Conservation (phyloP, 2,329 filamentous ascomycete species). For the Xylariales sp. region DNA sequence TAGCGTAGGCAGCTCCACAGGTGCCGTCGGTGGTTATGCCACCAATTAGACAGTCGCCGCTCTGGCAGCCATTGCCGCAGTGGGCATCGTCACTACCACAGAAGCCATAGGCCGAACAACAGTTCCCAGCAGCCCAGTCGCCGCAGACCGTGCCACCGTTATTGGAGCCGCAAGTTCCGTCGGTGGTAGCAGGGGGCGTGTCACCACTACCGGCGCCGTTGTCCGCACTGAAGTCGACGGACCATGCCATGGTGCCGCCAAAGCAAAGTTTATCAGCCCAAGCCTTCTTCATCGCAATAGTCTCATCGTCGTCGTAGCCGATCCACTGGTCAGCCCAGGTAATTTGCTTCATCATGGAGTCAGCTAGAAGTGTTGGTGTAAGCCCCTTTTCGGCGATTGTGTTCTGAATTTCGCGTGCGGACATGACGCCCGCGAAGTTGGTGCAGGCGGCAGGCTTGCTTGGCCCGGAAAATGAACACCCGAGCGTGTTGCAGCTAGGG, state of each 20-base stretch:
- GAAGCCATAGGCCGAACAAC: constrained; percentile 1
- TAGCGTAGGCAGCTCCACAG: constrained; percentile 1
- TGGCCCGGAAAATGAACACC: not conserved
- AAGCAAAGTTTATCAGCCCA: constrained; percentile 18
- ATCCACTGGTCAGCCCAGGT: constrained; percentile 33
- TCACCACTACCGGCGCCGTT: not conserved
- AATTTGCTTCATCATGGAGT: constrained; percentile 20
- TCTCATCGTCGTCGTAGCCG: constrained; percentile 30
- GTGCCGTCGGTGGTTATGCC: constrained; percentile 4
- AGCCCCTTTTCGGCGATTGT: not conserved
- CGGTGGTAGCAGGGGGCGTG: not conserved
- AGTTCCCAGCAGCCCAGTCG: not conserved
- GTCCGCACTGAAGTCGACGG: not conserved
- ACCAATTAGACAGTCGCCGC: constrained; percentile 1
- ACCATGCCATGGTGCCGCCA: constrained; percentile 1
- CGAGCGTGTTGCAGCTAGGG: not conserved
- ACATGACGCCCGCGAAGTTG: constrained; percentile 7
- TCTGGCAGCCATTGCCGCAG: constrained; percentile 6
- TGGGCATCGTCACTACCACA: not conserved
- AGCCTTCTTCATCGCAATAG: constrained; percentile 28
- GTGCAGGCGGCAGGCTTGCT: constrained; percentile 2
- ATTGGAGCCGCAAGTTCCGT: constrained; percentile 1
- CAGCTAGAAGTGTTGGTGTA: not conserved
- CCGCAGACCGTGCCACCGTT: constrained; percentile 3
- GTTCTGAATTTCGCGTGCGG: constrained; percentile 1